phyloP scores from a whole-genome alignment of 2,329 filamentous ascomycete genomes.

The Aspergillus uvarum region DNA sequence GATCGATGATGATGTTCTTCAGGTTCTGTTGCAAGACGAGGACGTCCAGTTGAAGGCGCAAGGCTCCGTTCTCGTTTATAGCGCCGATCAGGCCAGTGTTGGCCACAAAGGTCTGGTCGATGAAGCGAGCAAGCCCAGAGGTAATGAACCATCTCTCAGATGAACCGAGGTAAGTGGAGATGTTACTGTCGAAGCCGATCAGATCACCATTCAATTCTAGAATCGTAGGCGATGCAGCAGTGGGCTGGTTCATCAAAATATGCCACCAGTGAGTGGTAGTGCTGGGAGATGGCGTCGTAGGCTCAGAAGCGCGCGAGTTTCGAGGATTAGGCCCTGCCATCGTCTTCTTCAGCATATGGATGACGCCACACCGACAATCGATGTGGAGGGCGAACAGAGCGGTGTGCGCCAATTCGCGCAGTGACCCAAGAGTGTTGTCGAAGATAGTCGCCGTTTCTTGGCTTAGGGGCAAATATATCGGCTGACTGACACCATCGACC shows the following conservation, averaged over 20 bases:
- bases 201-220: slow-evolving; percentile 81
- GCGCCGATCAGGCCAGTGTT: slow-evolving; percentile 69
- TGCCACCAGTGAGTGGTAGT: slow-evolving; percentile 66
- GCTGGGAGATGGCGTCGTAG: slow-evolving; percentile 58
- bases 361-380: slow-evolving; percentile 80
- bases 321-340: slow-evolving; percentile 57
- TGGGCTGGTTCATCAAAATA: slow-evolving; percentile 43
- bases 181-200: slow-evolving; percentile 82
- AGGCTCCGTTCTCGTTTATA: slow-evolving; percentile 81
- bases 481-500: slow-evolving; percentile 57
- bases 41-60: slow-evolving; percentile 90
- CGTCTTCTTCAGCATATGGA: slow-evolving; percentile 71
- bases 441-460: slow-evolving; percentile 82
- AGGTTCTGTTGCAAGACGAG: slow-evolving; percentile 94
- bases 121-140: slow-evolving; percentile 71
- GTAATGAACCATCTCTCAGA: slow-evolving; percentile 74
- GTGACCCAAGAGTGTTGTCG: slow-evolving; percentile 80
- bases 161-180: slow-evolving; percentile 68
- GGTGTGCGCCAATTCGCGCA: slow-evolving; percentile 74
- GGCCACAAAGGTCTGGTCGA: slow-evolving; percentile 75
- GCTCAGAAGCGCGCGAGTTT: slow-evolving; percentile 33
- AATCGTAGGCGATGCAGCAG: slow-evolving; percentile 61
- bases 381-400: slow-evolving; percentile 84
- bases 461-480: slow-evolving; percentile 84
- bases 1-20: slow-evolving; percentile 72